phyloP scores from a whole-genome alignment of 805 yeast genomes.

The Sugiyamaella floridensis region DNA sequence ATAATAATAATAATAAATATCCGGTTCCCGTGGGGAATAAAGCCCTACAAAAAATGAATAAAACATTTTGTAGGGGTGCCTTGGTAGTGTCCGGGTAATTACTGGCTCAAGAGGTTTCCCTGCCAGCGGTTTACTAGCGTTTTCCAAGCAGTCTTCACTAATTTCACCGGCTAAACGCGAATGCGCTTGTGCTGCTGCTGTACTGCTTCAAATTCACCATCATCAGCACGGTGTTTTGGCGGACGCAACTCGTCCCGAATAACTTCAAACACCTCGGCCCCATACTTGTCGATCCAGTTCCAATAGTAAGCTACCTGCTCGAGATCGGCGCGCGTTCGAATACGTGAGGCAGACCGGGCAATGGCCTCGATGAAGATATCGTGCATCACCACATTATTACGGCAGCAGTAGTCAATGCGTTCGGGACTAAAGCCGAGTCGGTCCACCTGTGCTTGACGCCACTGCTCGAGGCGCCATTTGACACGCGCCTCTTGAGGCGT shows the following conservation, averaged over 20 bases:
- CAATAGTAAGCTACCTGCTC: conserved; percentile 24
- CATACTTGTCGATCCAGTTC: conserved; percentile 27
- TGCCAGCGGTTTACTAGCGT: no score
- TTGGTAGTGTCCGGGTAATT: no score
- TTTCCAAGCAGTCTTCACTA: no score
- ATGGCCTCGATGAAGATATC: conserved; percentile 28
- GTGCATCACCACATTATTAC: conserved; percentile 26
- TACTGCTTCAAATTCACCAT: not conserved
- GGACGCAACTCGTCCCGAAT: conserved; percentile 17
- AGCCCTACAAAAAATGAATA: no score
- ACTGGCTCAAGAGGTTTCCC: no score
- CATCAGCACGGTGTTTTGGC: not conserved
- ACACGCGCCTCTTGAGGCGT: conserved; percentile 7
- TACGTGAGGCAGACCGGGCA: conserved; percentile 21
- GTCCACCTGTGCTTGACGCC: conserved; percentile 8
- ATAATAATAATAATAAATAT: not conserved
- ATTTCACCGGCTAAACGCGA: not conserved
- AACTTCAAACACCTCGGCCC: conserved; percentile 23
- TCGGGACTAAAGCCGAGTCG: conserved; percentile 20
- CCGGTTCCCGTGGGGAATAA: not conserved
- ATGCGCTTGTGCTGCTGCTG: not conserved
- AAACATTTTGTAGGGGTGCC: no score
- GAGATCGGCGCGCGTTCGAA: conserved; percentile 22
- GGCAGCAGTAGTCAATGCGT: conserved; percentile 23
- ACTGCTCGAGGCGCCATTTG: conserved; percentile 11